These are phyloP conservation scores for Pichia exigua DNA, from an alignment of 805 yeast genomes.

Conservation along the genomic window DNA sequence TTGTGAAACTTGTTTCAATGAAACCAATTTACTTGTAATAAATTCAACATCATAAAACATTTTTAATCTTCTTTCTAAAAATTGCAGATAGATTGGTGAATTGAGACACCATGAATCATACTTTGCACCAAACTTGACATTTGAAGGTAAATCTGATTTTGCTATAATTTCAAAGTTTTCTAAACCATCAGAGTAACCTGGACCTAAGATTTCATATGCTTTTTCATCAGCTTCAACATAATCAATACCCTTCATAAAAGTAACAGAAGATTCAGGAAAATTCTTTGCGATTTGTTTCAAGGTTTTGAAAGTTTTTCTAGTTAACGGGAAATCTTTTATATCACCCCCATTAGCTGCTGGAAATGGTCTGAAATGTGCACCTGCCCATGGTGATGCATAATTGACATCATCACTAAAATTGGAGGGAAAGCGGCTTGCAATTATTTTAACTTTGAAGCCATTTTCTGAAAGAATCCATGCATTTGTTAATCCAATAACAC, in stretches of 20 bases:
- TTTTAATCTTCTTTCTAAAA: constrained; percentile 15
- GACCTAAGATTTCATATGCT: constrained; percentile 26
- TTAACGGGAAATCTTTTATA: constrained; percentile 36
- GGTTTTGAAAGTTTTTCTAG: constrained; percentile 40
- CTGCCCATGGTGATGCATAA: constrained; percentile 66
- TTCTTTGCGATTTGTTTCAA: constrained; percentile 35
- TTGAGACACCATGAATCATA: constrained; percentile 58
- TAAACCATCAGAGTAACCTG: constrained; percentile 37
- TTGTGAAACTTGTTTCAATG: constrained; percentile 36
- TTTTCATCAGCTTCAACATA: constrained; percentile 35
- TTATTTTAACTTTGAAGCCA: constrained; percentile 32
- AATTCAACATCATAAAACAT: constrained; percentile 27
- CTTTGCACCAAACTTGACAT: constrained; percentile 39
- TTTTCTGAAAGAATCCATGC: constrained; percentile 31
- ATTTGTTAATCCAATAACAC: constrained; percentile 43
- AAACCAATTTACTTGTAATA: constrained; percentile 19
- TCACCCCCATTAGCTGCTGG: constrained; percentile 40
- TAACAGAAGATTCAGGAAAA: constrained; percentile 47
- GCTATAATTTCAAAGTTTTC: constrained; percentile 29
- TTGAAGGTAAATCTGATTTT: constrained; percentile 29
- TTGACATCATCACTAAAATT: constrained; percentile 31
- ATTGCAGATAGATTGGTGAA: constrained; percentile 41
- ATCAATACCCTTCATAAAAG: constrained; percentile 51
- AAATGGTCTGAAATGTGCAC: constrained; percentile 69
- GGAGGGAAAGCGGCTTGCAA: constrained; percentile 42